Conservation (phyloP, 2,329 filamentous ascomycete genomes). For the Stachybotrys chartarum region DNA sequence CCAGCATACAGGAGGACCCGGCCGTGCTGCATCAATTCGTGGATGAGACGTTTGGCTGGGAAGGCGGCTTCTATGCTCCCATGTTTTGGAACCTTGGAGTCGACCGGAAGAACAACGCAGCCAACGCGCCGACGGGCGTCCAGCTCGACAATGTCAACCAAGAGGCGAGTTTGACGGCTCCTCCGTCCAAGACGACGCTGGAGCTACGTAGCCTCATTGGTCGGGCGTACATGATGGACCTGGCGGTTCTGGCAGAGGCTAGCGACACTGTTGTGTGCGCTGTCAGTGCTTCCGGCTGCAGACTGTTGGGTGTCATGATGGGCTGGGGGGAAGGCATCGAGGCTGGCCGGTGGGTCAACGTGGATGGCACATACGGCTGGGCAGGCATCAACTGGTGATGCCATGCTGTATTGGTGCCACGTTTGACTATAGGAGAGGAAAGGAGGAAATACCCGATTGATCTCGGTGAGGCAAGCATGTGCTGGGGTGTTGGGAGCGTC, state of each 20-base stretch:
- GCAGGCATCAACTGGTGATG: constrained; percentile 32
- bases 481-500: too few relatives aligned
- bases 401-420: not conserved
- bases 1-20: constrained; percentile 27
- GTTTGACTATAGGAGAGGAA: too few relatives aligned
- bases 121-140: constrained; percentile 21
- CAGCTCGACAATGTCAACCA: constrained; percentile 14
- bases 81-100: constrained; percentile 74
- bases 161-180: constrained; percentile 14
- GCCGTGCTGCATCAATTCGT: constrained; percentile 57
- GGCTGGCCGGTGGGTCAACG: constrained; percentile 62
- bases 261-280: constrained; percentile 70
- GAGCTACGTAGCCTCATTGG: constrained; percentile 67
- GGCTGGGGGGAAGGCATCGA: constrained; percentile 67
- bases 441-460: too few relatives aligned
- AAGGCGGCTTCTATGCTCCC: constrained; percentile 75
- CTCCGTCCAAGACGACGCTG: constrained; percentile 47
- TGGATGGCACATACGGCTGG: constrained; percentile 68
- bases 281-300: constrained; percentile 65
- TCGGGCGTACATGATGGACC: constrained; percentile 74
- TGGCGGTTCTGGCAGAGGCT: constrained; percentile 62
- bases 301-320: constrained; percentile 77
- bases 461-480: too few relatives aligned
- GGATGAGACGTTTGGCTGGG: constrained; percentile 76
- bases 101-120: constrained; percentile 32